Evolutionary conservation across 2,329 filamentous ascomycete species (phyloP).

Genomic region (Calonectria henricotiae): DNA sequence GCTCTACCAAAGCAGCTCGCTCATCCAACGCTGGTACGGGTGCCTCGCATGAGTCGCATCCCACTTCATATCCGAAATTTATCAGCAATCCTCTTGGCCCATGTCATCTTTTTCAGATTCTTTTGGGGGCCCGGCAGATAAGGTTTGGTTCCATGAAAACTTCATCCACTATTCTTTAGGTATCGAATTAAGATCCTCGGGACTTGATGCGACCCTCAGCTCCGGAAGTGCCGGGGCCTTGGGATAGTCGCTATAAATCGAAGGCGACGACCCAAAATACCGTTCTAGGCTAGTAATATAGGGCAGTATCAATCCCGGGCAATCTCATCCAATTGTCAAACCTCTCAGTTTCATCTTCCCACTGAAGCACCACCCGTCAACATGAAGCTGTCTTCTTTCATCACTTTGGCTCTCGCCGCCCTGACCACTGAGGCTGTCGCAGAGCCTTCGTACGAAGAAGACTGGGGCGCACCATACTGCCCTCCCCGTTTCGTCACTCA

Average conservation of each 20-base stretch:
- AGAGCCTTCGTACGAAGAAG: neutral
- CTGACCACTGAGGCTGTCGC: neutral
- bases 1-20: neutral
- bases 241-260: slow-evolving; percentile 6
- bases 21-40: neutral
- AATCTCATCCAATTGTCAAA: no score
- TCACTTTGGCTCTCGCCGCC: slow-evolving; percentile 8
- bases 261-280: neutral
- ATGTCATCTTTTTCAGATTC: slow-evolving; percentile 2
- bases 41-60: neutral
- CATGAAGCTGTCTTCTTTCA: slow-evolving; percentile 7
- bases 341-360: neutral
- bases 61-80: slow-evolving; percentile 17
- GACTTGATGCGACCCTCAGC: neutral
- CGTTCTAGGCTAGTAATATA: no score
- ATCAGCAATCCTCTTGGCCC: slow-evolving; percentile 19
- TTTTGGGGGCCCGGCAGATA: neutral
- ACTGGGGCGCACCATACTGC: neutral
- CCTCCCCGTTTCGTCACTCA: neutral
- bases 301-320: no score
- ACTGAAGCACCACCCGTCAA: neutral
- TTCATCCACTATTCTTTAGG: slow-evolving; percentile 13
- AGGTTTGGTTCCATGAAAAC: slow-evolving; percentile 15
- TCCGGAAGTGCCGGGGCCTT: neutral
- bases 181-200: slow-evolving; percentile 4